Conservation (phyloP, 441 rosid genomes). For the Erysimum cheiri region DNA sequence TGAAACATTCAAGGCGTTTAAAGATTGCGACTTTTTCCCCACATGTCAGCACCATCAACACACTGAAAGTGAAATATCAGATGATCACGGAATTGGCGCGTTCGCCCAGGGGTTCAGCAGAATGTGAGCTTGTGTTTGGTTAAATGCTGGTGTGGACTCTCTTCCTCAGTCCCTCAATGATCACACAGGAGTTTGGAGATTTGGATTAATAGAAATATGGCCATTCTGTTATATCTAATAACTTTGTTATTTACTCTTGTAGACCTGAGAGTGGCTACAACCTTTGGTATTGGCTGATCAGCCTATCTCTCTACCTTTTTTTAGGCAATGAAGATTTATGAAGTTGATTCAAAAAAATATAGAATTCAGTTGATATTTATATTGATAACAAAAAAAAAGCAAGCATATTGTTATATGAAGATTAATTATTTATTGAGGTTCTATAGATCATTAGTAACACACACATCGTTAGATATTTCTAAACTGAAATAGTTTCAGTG, state of each 20-base stretch:
- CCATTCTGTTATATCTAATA: not conserved
- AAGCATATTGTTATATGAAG: not conserved
- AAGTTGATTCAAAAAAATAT: not conserved
- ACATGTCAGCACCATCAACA: not conserved
- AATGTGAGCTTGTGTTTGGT: constrained; percentile 5
- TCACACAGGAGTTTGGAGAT: not conserved
- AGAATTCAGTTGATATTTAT: too few relatives aligned
- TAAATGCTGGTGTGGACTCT: not conserved
- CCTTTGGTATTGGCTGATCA: not conserved
- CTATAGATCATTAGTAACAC: not conserved
- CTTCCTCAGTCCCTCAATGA: not conserved
- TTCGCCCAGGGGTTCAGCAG: not conserved
- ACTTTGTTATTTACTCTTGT: not conserved
- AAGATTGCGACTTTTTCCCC: not conserved
- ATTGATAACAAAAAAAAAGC: not conserved
- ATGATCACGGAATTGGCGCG: constrained; percentile 2
- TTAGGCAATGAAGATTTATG: not conserved
- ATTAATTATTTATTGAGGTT: not conserved
- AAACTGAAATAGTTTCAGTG: not conserved
- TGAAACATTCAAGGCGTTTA: constrained; percentile 4
- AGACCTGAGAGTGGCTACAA: not conserved
- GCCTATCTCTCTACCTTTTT: not conserved
- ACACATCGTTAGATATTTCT: not conserved
- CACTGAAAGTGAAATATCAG: not conserved
- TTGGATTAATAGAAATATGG: not conserved